Percentiles rank a stretch among this genome's conserved stretches.
These are phyloP conservation scores for Malus orientalis DNA, from an alignment of 306 rosid species.

Conservation along the genomic window DNA sequence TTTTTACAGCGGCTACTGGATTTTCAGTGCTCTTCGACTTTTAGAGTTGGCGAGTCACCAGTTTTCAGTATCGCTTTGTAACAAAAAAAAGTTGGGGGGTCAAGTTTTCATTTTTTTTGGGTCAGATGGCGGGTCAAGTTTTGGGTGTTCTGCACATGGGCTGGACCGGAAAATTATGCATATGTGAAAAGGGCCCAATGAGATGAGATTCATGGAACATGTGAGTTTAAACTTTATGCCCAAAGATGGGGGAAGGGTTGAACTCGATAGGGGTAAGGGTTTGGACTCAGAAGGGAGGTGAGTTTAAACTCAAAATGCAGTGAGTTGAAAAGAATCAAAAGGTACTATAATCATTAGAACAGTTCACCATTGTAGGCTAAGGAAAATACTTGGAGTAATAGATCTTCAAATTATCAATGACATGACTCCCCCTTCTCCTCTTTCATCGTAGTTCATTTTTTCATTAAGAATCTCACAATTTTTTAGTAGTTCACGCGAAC, in stretches of 20 bases:
- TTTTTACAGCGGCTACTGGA: not conserved
- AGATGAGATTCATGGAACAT: not conserved
- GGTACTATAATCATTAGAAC: not conserved
- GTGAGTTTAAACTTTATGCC: not conserved
- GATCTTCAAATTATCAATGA: not conserved
- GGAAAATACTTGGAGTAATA: not conserved
- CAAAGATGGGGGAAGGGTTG: not conserved
- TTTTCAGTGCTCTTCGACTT: not conserved
- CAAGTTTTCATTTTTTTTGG: no score
- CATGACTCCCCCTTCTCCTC: no score
- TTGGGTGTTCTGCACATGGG: not conserved
- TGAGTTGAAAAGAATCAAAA: no score
- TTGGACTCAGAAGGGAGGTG: not conserved
- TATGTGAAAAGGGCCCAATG: not conserved
- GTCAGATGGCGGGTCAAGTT: not conserved
- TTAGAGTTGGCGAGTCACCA: not conserved
- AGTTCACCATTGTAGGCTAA: no score
- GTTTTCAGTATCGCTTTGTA: not conserved
- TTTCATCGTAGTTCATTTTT: no score
- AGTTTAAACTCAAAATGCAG: no score
- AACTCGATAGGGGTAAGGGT: not conserved
- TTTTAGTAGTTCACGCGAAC: no score
- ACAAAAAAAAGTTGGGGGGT: not conserved
- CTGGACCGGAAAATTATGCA: not conserved
- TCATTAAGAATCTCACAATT: no score